These are phyloP conservation scores for Tulasnella sp. DNA, from an alignment of 768 basidiomycete genomes.

Conservation along the genomic window DNA sequence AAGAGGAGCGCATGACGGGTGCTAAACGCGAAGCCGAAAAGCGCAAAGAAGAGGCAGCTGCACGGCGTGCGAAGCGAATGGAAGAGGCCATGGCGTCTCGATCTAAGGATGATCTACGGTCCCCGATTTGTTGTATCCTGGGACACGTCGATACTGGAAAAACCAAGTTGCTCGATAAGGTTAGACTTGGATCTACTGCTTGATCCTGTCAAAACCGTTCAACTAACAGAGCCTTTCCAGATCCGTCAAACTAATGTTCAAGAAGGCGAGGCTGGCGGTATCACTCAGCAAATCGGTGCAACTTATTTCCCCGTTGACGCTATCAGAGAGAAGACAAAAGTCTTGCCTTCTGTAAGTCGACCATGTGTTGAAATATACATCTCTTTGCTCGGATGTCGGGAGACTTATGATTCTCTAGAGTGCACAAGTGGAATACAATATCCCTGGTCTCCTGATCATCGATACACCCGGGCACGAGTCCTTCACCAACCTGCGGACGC, in stretches of 20 bases:
- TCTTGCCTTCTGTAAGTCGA: constrained; percentile 67
- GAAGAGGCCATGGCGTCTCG: constrained; percentile 77
- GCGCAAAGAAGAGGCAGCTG: constrained; percentile 75
- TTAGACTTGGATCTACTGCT: no score
- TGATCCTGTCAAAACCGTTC: constrained; percentile 21
- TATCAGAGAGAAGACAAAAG: constrained; percentile 83
- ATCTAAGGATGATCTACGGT: constrained; percentile 81
- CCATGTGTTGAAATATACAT: no score
- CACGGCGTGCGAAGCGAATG: constrained; percentile 62
- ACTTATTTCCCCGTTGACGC: constrained; percentile 98
- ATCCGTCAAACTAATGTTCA: constrained; percentile 99
- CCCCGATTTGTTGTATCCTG: constrained; percentile 96
- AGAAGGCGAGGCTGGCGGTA: constrained; percentile 98
- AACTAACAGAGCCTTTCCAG: constrained; percentile 32
- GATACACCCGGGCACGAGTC: constrained; percentile 99
- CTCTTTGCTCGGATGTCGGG: background rate
- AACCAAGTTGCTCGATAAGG: constrained; percentile 95
- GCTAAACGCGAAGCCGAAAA: constrained; percentile 57
- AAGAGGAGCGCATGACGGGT: constrained; percentile 55
- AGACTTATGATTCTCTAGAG: no score
- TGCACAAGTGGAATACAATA: constrained; percentile 64
- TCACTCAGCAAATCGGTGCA: constrained; percentile 99
- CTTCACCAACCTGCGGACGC: constrained; percentile 90
- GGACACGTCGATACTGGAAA: constrained; percentile 99
- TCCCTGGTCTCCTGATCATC: constrained; percentile 90